Conservation (phyloP, 1,284 basidiomycete species). For the Trametes polyzona region DNA sequence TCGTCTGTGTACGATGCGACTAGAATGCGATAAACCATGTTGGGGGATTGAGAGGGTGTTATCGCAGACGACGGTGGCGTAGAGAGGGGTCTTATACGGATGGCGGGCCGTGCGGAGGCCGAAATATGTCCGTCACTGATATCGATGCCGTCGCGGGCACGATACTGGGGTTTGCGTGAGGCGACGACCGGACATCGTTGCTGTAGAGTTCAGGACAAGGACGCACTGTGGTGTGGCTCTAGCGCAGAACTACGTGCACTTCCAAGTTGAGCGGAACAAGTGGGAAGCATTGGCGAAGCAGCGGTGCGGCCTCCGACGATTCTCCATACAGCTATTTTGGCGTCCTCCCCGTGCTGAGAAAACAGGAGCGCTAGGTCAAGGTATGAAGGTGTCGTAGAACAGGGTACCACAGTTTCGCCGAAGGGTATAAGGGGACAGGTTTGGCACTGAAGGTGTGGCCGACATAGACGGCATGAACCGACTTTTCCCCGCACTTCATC, state of each 20-base stretch:
- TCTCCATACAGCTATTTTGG: conserved; percentile 15
- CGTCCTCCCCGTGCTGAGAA: not conserved
- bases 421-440: conserved; percentile 3
- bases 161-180: not conserved
- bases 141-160: conserved; percentile 22
- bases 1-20: conserved; percentile 67
- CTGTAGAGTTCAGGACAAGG: conserved; percentile 3
- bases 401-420: conserved; percentile 22
- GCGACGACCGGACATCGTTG: conserved; percentile 2
- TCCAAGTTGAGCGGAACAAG: conserved; percentile 22
- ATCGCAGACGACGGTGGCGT: conserved; percentile 19
- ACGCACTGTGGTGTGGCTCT: conserved; percentile 5
- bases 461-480: conserved; percentile 16
- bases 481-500: conserved; percentile 16
- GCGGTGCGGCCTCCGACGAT: conserved; percentile 11
- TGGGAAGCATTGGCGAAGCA: conserved; percentile 13
- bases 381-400: not conserved
- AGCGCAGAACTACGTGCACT: conserved; percentile 17
- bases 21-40: conserved; percentile 51
- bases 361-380: not conserved
- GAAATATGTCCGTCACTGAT: conserved; percentile 32
- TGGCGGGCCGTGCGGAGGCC: conserved; percentile 19
- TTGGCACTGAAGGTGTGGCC: not conserved
- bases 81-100: conserved; percentile 27
- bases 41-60: conserved; percentile 16